Evolutionary conservation across 768 basidiomycete species (phyloP).

Genomic region (Termitomyces eurrhizus): DNA sequence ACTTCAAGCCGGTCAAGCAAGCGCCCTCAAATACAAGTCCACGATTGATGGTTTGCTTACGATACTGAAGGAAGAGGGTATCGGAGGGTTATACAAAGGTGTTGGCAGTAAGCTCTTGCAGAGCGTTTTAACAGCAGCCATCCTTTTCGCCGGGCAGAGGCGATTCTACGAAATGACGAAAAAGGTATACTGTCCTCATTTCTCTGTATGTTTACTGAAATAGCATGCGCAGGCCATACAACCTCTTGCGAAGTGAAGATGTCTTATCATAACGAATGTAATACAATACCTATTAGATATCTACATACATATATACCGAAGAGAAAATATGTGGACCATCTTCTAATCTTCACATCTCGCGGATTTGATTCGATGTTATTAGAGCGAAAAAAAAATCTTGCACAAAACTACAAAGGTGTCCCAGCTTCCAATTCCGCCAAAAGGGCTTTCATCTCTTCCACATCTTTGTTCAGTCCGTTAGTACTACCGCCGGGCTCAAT

Average conservation of each 20-base stretch:
- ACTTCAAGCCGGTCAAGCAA: slow-evolving; percentile 69
- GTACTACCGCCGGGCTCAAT: slow-evolving; percentile 40
- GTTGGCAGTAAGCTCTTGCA: slow-evolving; percentile 86
- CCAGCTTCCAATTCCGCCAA: slow-evolving; percentile 37
- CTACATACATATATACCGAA: neutral
- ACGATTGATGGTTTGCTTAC: slow-evolving; percentile 72
- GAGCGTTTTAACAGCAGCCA: slow-evolving; percentile 89
- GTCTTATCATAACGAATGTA: neutral
- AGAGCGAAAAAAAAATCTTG: neutral
- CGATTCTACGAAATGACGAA: slow-evolving; percentile 76
- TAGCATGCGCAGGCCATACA: slow-evolving; percentile 9
- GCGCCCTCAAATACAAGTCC: slow-evolving; percentile 69
- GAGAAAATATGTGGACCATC: neutral
- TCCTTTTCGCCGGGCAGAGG: slow-evolving; percentile 87
- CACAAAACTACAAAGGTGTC: slow-evolving; percentile 2
- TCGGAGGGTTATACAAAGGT: slow-evolving; percentile 85
- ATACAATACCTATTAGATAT: neutral
- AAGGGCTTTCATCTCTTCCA: slow-evolving; percentile 65
- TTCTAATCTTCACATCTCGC: neutral
- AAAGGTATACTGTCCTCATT: slow-evolving; percentile 26
- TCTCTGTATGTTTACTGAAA: neutral
- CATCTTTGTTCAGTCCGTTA: slow-evolving; percentile 64
- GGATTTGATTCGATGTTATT: neutral
- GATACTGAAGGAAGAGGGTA: slow-evolving; percentile 75
- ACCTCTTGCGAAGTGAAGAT: slow-evolving; percentile 12